Evolutionary conservation across 345 rosid species (phyloP), one percentile per base, ranked within the genome.

Genomic region (Angophora floribunda): DNA sequence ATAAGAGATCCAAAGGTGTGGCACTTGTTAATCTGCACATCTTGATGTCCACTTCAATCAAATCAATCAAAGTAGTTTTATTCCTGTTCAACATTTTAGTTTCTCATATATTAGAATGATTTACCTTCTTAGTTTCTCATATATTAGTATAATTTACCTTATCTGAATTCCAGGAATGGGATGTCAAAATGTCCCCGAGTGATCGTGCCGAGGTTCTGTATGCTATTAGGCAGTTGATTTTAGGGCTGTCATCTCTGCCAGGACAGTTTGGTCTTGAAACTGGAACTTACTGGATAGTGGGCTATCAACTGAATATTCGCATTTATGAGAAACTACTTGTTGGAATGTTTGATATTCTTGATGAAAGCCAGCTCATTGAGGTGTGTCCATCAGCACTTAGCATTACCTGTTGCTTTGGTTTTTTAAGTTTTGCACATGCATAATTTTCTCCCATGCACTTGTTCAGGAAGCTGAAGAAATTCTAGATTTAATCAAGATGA

Each of bases 361-460:
- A 97, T 55, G 99, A 97, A 91, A 94, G 95, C 89, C 98, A 96
- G 93, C 94, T 97, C 88, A 93, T 96, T 92, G 96, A 95, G 99
- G 99, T 97, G 93, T 89, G 86, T 86, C 86, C 61, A 80, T 47
- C 51, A 49, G 85, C 85, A 36, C 63, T 87, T 51, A 13, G 86
- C 59, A 52, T 70, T 86, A 32, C 51, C 52, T 78, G 7, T 85
- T 86, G 32, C 70, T 51, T 63, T 63, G 47, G 67, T 89, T 59
- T 87, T 47, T 70, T 10, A 9, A n/a, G 79, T 59, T 86, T 79
- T 90, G 85, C 85, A 79, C 47, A 45, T 89, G 88, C 49, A 41
- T 75, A 75, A 75, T 75, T 21, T 75, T 75, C 84, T 19, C 49
- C 45, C 2, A 45, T 91, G 85, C 75, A 84, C 47, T 45, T 88